A percentile compares a stretch with the other conserved stretches of the same genome.
Conservation (phyloP, 441 rosid genomes). For the Populus hybrid region DNA sequence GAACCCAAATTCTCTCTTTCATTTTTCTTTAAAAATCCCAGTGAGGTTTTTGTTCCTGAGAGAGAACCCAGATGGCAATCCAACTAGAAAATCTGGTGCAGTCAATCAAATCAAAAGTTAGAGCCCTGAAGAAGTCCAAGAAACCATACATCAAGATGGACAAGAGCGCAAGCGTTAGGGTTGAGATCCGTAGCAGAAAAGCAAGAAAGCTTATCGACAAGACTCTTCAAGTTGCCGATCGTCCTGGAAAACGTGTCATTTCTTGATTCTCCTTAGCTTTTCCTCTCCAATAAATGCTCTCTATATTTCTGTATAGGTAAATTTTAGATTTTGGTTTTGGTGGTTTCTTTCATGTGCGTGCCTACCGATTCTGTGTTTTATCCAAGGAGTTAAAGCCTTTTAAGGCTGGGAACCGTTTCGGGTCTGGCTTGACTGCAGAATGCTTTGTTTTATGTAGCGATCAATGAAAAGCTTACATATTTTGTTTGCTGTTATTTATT, state of each 20-base stretch:
- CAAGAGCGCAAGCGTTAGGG: too few species aligned
- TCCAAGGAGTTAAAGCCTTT: not conserved
- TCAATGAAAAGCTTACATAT: not conserved
- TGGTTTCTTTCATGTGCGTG: not conserved
- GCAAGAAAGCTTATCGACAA: too few species aligned
- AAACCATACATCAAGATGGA: slow-evolving; percentile 76
- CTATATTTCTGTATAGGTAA: not conserved
- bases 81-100: slow-evolving; percentile 73
- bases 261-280: slow-evolving; percentile 2
- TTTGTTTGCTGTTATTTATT: not conserved
- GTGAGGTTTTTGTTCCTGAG: not conserved
- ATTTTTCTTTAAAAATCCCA: too few species aligned
- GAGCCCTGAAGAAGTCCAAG: slow-evolving; percentile 52
- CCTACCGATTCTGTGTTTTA: slow-evolving; percentile 33
- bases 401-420: slow-evolving; percentile 29
- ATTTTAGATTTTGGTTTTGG: not conserved
- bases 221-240: too few species aligned
- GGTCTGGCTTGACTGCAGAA: slow-evolving; percentile 10
- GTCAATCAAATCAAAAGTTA: slow-evolving; percentile 84
- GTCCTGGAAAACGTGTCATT: slow-evolving; percentile 56
- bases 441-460: not conserved
- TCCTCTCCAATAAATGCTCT: not conserved
- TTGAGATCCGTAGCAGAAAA: too few species aligned
- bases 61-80: slow-evolving; percentile 42
- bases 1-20: not conserved